Evolutionary conservation across 2,329 filamentous ascomycete species (phyloP), one percentile per base, ranked within the genome.

Genomic region (Ophiocordyceps robertsii): DNA sequence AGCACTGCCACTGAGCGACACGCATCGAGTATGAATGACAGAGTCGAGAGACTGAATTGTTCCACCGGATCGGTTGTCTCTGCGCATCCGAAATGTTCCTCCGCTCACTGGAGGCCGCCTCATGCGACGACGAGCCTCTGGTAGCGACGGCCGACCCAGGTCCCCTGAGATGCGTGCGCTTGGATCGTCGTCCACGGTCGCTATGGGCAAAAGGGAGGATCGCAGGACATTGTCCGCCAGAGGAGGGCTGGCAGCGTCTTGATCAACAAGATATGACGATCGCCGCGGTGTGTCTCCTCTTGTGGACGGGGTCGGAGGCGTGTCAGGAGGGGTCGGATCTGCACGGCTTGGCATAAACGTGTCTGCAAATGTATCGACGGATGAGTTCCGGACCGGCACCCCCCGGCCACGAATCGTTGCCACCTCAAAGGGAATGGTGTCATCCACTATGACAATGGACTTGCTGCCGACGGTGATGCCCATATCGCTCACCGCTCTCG

Each of bases 381-480:
- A 75, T 11, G 62, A 60, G 42, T 65, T 68, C 21, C 62, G 56
- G 4, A 58, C 61, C 2, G 60, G 57, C 11, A 16, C 29, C 8
- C 73, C 53, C 17, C 68, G 66, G 30, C 66, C 66, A 9, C 68
- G 72, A 9, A 78, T 74, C 10, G 64, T 50, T 1, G 69, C 61
- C n/a, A 70, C 58, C 9, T 75, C 63, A 6, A 65, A 63, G 0
- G 69, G 63, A 14, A 71, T 51, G 0, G 80, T 82, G 29, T 77
- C 77, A 45, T 93, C 85, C 31, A 94, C 78, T 54, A 95, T 93
- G 43, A 95, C 73, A 49, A 95, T 93, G 0, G 87, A 94, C 55
- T 89, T 82, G 67, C 86, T 94, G n/a, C 86, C 84, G 11, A 72
- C 70, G 0, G 87, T 92, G 37, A 90, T 75, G 6, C 62, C 73